Evolutionary conservation across 768 basidiomycete genomes (phyloP).

Genomic region (Lentinula edodes): DNA sequence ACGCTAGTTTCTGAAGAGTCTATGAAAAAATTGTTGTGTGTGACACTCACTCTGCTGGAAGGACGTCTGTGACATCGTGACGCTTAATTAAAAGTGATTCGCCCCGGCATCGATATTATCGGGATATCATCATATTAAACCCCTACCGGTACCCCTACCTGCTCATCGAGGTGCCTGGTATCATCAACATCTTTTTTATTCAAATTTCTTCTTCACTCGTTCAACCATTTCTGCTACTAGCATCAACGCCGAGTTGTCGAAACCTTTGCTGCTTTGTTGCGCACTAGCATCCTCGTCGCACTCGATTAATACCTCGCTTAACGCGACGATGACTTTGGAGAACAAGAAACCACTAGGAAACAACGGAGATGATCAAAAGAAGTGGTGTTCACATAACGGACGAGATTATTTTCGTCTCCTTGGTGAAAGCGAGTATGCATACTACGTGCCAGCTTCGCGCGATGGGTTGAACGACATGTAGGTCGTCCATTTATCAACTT

Average conservation of each 20-base stretch:
- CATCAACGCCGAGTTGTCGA: neutral
- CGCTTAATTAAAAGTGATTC: too few relatives aligned
- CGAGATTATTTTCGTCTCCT: conserved; percentile 17
- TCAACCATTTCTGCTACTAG: too few relatives aligned
- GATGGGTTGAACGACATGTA: conserved; percentile 30
- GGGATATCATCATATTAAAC: too few relatives aligned
- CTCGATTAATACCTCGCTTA: neutral
- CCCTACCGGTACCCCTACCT: too few relatives aligned
- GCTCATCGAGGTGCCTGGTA: too few relatives aligned
- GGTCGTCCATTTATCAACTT: conserved; percentile 8
- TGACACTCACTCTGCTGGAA: too few relatives aligned
- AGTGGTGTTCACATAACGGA: neutral
- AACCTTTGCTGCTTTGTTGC: neutral
- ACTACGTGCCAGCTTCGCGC: conserved; percentile 22
- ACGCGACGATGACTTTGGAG: neutral
- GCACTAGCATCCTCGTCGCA: neutral
- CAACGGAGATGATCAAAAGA: neutral
- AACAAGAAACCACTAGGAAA: neutral
- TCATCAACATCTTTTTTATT: too few relatives aligned
- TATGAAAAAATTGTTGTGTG: too few relatives aligned
- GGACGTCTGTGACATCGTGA: too few relatives aligned
- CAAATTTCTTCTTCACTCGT: too few relatives aligned
- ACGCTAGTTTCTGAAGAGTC: too few relatives aligned
- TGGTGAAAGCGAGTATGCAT: conserved; percentile 26
- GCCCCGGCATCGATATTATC: too few relatives aligned